Conservation (phyloP, 768 basidiomycete species). For the Tulasnella calospora region DNA sequence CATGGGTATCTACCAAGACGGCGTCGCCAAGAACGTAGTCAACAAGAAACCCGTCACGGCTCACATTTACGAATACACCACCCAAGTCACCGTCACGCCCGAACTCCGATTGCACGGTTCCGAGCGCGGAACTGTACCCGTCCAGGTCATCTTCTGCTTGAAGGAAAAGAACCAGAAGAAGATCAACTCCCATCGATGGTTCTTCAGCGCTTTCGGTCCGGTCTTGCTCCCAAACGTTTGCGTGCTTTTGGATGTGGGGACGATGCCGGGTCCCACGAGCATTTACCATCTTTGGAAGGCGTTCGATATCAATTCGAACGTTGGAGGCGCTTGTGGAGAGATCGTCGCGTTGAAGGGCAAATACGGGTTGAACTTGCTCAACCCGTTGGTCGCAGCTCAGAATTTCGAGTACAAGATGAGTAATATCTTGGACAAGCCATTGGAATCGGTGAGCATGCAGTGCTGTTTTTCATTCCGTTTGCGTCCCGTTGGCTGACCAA, state of each 20-base stretch:
- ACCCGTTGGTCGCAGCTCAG: slow-evolving; percentile 81
- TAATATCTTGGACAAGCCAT: slow-evolving; percentile 87
- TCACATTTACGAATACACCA: slow-evolving; percentile 92
- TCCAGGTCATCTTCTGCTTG: slow-evolving; percentile 88
- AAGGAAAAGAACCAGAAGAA: slow-evolving; percentile 95
- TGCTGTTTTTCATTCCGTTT: not conserved
- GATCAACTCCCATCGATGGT: slow-evolving; percentile 90
- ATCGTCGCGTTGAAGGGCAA: slow-evolving; percentile 88
- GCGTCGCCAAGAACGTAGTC: slow-evolving; percentile 80
- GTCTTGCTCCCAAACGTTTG: slow-evolving; percentile 85
- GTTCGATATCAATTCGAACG: slow-evolving; percentile 86
- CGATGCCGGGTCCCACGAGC: slow-evolving; percentile 77
- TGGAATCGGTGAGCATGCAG: slow-evolving; percentile 40
- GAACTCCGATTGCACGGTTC: slow-evolving; percentile 75
- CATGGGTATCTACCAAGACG: slow-evolving; percentile 94
- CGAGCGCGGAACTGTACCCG: slow-evolving; percentile 75
- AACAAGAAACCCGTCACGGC: slow-evolving; percentile 78
- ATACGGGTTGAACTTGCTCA: slow-evolving; percentile 70
- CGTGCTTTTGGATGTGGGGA: slow-evolving; percentile 82
- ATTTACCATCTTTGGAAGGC: slow-evolving; percentile 95
- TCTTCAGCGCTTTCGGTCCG: slow-evolving; percentile 85
- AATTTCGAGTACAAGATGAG: slow-evolving; percentile 87
- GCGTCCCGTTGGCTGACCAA: not conserved
- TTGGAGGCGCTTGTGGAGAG: slow-evolving; percentile 93
- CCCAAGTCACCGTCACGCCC: slow-evolving; percentile 81